A percentile compares a stretch with the other conserved stretches of the same genome.
Conservation (phyloP, 2,329 filamentous ascomycete species). For the Fusarium euwallaceae region DNA sequence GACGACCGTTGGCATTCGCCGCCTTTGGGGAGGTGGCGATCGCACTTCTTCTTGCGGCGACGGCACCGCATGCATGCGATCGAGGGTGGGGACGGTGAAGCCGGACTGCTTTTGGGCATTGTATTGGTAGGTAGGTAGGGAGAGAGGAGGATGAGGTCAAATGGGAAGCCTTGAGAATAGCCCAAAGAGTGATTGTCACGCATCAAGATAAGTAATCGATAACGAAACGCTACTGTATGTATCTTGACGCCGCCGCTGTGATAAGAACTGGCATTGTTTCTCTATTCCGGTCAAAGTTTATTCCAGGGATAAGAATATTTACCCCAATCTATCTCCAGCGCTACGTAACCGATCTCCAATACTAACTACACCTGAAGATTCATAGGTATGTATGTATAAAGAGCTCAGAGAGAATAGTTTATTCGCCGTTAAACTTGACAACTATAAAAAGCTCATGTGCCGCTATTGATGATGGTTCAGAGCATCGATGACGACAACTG, state of each 20-base stretch:
- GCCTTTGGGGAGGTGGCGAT: too few relatives aligned
- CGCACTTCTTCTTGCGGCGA: background rate
- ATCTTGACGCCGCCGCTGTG: background rate
- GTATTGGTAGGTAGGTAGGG: too few relatives aligned
- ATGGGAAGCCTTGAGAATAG: background rate
- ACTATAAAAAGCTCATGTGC: background rate
- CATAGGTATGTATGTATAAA: background rate
- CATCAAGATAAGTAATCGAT: background rate
- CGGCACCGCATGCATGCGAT: background rate
- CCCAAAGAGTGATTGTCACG: background rate
- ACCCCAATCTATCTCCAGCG: background rate
- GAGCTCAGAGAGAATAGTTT: background rate
- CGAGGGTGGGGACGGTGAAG: background rate
- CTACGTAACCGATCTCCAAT: background rate
- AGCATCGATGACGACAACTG: background rate
- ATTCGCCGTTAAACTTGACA: background rate
- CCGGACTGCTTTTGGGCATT: background rate
- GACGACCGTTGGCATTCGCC: too few relatives aligned
- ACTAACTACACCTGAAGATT: background rate
- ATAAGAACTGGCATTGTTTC: background rate
- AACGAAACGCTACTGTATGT: background rate
- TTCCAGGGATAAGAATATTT: background rate
- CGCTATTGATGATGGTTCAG: background rate
- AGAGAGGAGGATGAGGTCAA: background rate
- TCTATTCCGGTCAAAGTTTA: background rate